These are phyloP conservation scores for Blastomyces gilchristii DNA, from an alignment of 2,329 filamentous ascomycete species.

Conservation along the genomic window DNA sequence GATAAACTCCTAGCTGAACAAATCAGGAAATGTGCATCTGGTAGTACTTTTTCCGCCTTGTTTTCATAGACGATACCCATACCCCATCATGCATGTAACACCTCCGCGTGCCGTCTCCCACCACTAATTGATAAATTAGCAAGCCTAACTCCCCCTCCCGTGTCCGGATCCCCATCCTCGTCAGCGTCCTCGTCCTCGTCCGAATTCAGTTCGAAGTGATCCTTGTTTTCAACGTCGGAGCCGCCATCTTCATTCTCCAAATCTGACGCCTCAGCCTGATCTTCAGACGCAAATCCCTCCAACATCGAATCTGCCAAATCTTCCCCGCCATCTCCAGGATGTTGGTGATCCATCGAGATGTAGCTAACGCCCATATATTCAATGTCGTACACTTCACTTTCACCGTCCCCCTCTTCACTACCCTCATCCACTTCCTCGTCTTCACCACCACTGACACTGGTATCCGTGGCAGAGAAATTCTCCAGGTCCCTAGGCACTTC, in stretches of 20 bases:
- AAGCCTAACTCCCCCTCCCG: neutral
- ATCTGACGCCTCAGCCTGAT: slow-evolving; percentile 20
- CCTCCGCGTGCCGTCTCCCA: neutral
- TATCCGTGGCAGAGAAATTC: slow-evolving; percentile 79
- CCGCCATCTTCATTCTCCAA: slow-evolving; percentile 33
- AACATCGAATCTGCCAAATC: slow-evolving; percentile 36
- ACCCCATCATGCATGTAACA: neutral
- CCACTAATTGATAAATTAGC: neutral
- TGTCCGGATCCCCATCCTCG: neutral
- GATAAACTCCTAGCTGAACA: neutral
- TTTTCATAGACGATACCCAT: neutral
- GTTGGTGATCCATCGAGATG: slow-evolving; percentile 44
- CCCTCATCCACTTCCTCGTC: slow-evolving; percentile 46
- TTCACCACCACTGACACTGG: slow-evolving; percentile 45
- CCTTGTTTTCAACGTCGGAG: slow-evolving; percentile 25
- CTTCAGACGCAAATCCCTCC: slow-evolving; percentile 19
- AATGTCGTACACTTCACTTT: slow-evolving; percentile 42
- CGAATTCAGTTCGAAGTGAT: slow-evolving; percentile 15
- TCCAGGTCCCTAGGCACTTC: slow-evolving; percentile 73
- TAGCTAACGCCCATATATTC: slow-evolving; percentile 46
- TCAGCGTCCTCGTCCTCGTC: neutral
- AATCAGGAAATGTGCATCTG: neutral
- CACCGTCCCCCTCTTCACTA: slow-evolving; percentile 41
- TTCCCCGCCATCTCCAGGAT: slow-evolving; percentile 19
- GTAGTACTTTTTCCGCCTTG: neutral